phyloP scores from a whole-genome alignment of 192 early-diverging fungal species.

The Oehlia diaphana region DNA sequence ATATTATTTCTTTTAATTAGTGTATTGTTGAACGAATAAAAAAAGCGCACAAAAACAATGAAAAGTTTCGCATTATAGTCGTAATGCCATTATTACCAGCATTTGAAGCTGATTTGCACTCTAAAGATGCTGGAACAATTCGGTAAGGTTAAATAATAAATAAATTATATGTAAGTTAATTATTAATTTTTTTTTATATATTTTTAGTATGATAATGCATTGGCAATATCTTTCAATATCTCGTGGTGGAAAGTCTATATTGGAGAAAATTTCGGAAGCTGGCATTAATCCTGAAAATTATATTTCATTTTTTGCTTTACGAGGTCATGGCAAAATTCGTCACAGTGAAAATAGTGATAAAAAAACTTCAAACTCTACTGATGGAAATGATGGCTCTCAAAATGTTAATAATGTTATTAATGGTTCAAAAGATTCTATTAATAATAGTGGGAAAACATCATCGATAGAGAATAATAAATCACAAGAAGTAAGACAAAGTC shows the following conservation, averaged over 20 bases:
- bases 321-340: slow-evolving; percentile 76
- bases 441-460: no score
- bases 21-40: slow-evolving; percentile 77
- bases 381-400: no score
- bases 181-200: neutral
- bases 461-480: no score
- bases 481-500: neutral
- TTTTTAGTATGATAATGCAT: slow-evolving; percentile 66
- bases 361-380: neutral
- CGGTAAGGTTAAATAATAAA: slow-evolving; percentile 40
- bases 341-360: slow-evolving; percentile 22
- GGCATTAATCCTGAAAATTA: slow-evolving; percentile 61
- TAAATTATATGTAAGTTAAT: neutral
- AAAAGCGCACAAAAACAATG: slow-evolving; percentile 62
- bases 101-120: slow-evolving; percentile 80
- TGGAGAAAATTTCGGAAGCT: slow-evolving; percentile 52
- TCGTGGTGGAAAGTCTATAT: slow-evolving; percentile 74
- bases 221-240: slow-evolving; percentile 81
- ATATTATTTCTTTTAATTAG: neutral
- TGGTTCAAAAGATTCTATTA: no score
- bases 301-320: slow-evolving; percentile 78
- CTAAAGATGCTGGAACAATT: slow-evolving; percentile 71
- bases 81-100: slow-evolving; percentile 87
- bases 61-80: slow-evolving; percentile 80
- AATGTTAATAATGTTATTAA: no score